Percentiles rank a stretch among this genome's conserved stretches.
These are phyloP conservation scores for Wickerhamomyces rabaulensis DNA, from an alignment of 805 yeast species.

Conservation along the genomic window DNA sequence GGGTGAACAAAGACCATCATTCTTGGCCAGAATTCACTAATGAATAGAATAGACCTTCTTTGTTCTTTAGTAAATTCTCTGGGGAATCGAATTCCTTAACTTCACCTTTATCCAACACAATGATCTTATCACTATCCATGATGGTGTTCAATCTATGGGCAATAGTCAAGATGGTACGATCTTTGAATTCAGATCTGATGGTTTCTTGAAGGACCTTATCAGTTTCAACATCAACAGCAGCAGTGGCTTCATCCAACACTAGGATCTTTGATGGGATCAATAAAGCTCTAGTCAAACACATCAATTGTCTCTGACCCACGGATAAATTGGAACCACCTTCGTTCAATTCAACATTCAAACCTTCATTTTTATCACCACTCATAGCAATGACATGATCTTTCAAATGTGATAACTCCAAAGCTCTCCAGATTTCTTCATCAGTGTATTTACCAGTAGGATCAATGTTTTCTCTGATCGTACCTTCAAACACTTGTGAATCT, in stretches of 20 bases:
- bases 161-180: conserved; percentile 75
- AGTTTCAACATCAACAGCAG: conserved; percentile 84
- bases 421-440: conserved; percentile 83
- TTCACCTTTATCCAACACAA: conserved; percentile 70
- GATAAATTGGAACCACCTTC: conserved; percentile 73
- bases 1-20: neutral
- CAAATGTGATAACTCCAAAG: conserved; percentile 72
- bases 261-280: conserved; percentile 58
- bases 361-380: conserved; percentile 37
- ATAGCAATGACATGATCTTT: conserved; percentile 55
- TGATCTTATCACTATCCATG: conserved; percentile 72
- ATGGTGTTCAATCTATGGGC: conserved; percentile 84
- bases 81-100: conserved; percentile 79
- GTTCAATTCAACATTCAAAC: conserved; percentile 48
- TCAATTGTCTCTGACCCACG: conserved; percentile 72
- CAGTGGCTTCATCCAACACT: conserved; percentile 82
- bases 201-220: conserved; percentile 75
- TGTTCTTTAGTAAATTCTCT: conserved; percentile 54
- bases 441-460: conserved; percentile 70
- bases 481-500: conserved; percentile 89
- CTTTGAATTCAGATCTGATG: conserved; percentile 66
- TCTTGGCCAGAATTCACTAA: conserved; percentile 54
- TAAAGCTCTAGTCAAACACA: conserved; percentile 79
- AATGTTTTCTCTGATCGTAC: conserved; percentile 76
- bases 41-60: conserved; percentile 69